Evolutionary conservation across 1,284 basidiomycete species (phyloP).

Genomic region (Ceraceosorus bombacis): DNA sequence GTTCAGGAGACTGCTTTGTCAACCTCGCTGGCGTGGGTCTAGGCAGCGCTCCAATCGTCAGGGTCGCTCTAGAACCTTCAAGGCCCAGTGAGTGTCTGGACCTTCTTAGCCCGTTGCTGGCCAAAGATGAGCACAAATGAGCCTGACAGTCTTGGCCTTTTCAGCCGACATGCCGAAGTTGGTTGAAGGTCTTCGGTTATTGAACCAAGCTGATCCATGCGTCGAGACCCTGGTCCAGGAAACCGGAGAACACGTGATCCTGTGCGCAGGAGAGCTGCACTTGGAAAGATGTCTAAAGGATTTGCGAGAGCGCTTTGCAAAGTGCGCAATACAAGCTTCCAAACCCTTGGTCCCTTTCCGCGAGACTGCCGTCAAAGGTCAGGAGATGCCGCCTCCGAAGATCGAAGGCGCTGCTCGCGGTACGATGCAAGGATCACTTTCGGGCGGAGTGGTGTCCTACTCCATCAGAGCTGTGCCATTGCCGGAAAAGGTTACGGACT

Average conservation of each 20-base stretch:
- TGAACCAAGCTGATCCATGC: slow-evolving; percentile 93
- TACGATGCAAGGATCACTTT: slow-evolving; percentile 64
- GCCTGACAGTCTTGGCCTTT: neutral
- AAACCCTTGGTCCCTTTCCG: slow-evolving; percentile 96
- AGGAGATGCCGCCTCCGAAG: slow-evolving; percentile 80
- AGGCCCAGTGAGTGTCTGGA: slow-evolving; percentile 55
- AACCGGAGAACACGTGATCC: slow-evolving; percentile 93
- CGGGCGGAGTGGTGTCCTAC: slow-evolving; percentile 70
- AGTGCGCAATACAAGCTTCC: slow-evolving; percentile 83
- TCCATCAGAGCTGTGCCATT: slow-evolving; percentile 74
- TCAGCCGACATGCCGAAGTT: slow-evolving; percentile 77
- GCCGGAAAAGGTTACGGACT: slow-evolving; percentile 62
- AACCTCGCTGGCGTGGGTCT: slow-evolving; percentile 42
- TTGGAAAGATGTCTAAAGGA: slow-evolving; percentile 94
- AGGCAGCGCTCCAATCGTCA: slow-evolving; percentile 70
- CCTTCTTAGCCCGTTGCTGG: neutral
- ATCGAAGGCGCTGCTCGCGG: slow-evolving; percentile 66
- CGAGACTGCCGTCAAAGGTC: slow-evolving; percentile 68
- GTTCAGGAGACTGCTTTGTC: slow-evolving; percentile 20
- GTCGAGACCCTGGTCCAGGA: slow-evolving; percentile 94
- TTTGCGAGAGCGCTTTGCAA: slow-evolving; percentile 85
- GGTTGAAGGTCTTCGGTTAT: slow-evolving; percentile 74
- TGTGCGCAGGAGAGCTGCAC: slow-evolving; percentile 92
- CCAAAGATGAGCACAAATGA: too few species aligned
- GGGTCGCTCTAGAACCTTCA: slow-evolving; percentile 84